phyloP scores from a whole-genome alignment of 1,284 basidiomycete genomes.

The Boletus semigastroideus region DNA sequence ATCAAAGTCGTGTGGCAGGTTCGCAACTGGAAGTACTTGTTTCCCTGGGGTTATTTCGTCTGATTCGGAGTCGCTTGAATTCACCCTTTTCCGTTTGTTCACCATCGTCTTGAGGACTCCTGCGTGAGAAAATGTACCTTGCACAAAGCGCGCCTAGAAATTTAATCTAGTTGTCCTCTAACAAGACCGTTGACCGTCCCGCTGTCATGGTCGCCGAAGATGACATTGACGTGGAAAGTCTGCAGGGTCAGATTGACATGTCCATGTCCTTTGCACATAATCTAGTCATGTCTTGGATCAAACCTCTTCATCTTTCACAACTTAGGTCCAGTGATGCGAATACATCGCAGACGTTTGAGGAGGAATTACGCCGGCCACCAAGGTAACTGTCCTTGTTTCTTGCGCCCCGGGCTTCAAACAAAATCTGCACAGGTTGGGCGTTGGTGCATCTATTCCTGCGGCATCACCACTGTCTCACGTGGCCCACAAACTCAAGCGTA shows the following conservation, averaged over 20 bases:
- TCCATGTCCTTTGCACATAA: constrained; percentile 73
- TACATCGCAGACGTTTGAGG: constrained; percentile 58
- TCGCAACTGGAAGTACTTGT: constrained; percentile 74
- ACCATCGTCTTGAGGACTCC: constrained; percentile 15
- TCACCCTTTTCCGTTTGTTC: constrained; percentile 52
- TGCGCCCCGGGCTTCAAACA: constrained; percentile 7
- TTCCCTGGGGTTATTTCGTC: constrained; percentile 55
- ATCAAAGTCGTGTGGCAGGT: constrained; percentile 63
- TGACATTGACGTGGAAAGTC: constrained; percentile 57
- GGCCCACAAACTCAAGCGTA: constrained; percentile 53
- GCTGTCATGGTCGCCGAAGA: constrained; percentile 37
- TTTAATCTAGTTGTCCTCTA: neutral
- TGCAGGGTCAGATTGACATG: constrained; percentile 75
- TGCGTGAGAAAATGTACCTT: constrained; percentile 19
- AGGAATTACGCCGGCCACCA: constrained; percentile 63
- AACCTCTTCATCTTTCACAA: constrained; percentile 41
- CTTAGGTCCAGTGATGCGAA: constrained; percentile 34
- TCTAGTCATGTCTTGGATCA: constrained; percentile 72
- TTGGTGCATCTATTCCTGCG: constrained; percentile 61
- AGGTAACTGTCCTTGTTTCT: constrained; percentile 44
- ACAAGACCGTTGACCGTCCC: neutral
- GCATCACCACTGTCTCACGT: constrained; percentile 43
- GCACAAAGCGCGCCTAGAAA: neutral
- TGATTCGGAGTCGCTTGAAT: constrained; percentile 47
- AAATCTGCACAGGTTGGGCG: constrained; percentile 53